A percentile compares a stretch with the other conserved stretches of the same genome.
phyloP scores from a whole-genome alignment of 129 eudicot species.

The Solidago caesia region DNA sequence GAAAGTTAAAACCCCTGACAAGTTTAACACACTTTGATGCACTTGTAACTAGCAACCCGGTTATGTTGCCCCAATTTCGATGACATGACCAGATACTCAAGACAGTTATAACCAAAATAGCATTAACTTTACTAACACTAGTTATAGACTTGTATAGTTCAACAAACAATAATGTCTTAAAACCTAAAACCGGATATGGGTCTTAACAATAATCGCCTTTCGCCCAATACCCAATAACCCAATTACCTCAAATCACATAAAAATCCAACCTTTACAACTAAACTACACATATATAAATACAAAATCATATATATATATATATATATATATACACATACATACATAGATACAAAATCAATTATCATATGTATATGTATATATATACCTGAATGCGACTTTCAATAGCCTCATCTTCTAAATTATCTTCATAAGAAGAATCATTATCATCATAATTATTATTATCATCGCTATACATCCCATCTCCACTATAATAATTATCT shows the following conservation, averaged over 20 bases:
- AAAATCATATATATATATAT: neutral
- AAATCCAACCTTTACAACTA: neutral
- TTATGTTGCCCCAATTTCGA: neutral
- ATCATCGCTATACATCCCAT: conserved; percentile 37
- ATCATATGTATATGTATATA: neutral
- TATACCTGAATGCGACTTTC: conserved; percentile 28
- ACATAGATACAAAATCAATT: neutral
- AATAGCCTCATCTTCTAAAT: conserved; percentile 40
- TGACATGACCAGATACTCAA: neutral
- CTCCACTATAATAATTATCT: conserved; percentile 58
- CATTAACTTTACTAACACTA: conserved; percentile 5
- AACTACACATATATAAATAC: neutral
- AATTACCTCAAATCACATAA: too few species aligned
- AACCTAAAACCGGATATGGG: too few species aligned
- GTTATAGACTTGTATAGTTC: neutral
- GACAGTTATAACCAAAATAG: neutral
- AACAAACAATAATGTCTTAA: neutral
- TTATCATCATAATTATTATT: conserved; percentile 43
- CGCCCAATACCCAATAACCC: too few species aligned
- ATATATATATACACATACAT: neutral
- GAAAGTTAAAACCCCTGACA: too few species aligned
- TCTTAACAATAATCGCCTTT: too few species aligned
- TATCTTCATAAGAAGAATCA: conserved; percentile 51
- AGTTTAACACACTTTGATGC: too few species aligned
- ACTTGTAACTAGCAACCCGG: neutral